These are phyloP conservation scores for Geotrichum restrictum DNA, from an alignment of 1,139 yeast species.

Conservation along the genomic window DNA sequence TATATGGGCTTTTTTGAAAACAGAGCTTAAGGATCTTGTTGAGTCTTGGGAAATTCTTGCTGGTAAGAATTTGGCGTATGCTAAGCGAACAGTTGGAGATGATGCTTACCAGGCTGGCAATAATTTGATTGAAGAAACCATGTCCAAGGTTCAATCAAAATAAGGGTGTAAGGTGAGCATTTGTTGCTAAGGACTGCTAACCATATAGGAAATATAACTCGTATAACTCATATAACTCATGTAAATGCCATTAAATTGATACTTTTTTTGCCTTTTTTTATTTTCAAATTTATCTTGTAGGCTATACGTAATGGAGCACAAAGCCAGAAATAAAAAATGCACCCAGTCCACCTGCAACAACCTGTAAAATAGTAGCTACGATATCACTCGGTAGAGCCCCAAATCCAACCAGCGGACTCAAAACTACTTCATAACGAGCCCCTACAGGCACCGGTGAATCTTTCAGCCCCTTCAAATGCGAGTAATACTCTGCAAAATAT, in stretches of 20 bases:
- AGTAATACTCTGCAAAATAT: constrained; percentile 11
- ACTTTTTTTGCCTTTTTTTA: too few relatives aligned
- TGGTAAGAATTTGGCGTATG: constrained; percentile 1
- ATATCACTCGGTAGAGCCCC: constrained; percentile 31
- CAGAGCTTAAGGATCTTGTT: not conserved
- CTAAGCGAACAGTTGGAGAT: not conserved
- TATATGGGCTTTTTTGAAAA: constrained; percentile 4
- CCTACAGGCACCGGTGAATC: constrained; percentile 25
- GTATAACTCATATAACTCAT: too few relatives aligned
- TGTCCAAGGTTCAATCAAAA: too few relatives aligned
- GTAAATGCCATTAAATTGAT: too few relatives aligned
- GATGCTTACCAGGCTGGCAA: too few relatives aligned
- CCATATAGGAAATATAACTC: not conserved
- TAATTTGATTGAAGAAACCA: too few relatives aligned
- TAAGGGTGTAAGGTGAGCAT: too few relatives aligned
- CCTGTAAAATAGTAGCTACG: constrained; percentile 26
- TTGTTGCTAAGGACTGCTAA: not conserved
- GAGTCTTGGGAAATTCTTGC: constrained; percentile 10
- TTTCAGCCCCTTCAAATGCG: constrained; percentile 19
- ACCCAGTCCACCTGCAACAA: constrained; percentile 16
- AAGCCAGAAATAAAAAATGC: not conserved
- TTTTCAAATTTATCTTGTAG: too few relatives aligned
- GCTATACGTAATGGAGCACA: not conserved
- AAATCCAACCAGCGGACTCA: constrained; percentile 25
- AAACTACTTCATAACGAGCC: constrained; percentile 29